Percentiles rank a stretch among this genome's conserved stretches.
These are phyloP conservation scores for Trichosporon sp. DNA, from an alignment of 1,284 basidiomycete genomes.

Conservation along the genomic window DNA sequence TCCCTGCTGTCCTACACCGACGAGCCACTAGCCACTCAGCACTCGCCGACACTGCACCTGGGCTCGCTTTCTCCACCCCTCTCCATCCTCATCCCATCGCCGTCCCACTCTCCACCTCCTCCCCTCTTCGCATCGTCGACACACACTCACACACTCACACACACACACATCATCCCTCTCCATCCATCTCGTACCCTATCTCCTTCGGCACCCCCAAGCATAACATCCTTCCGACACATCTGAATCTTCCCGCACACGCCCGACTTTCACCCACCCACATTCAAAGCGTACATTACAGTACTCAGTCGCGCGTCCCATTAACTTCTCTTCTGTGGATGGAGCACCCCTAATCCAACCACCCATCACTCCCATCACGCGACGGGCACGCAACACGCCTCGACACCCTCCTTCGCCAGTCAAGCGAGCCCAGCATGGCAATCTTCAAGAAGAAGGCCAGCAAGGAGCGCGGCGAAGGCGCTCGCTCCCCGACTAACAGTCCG, in stretches of 20 bases:
- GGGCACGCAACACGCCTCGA: not conserved
- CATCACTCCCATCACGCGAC: not conserved
- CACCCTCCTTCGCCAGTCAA: slow-evolving; percentile 3
- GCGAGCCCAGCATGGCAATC: slow-evolving; percentile 32
- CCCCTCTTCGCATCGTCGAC: not conserved
- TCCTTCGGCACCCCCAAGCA: not conserved
- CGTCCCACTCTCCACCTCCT: not conserved
- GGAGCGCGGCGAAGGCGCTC: slow-evolving; percentile 32
- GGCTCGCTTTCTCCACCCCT: not conserved
- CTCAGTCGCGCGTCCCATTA: not conserved
- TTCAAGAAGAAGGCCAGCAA: slow-evolving; percentile 36
- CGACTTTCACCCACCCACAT: not conserved
- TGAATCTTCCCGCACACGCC: not conserved
- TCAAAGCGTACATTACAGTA: not conserved
- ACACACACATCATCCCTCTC: not conserved
- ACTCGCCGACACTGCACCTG: not conserved
- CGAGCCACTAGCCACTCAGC: not conserved
- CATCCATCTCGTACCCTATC: slow-evolving; percentile 6
- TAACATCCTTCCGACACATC: not conserved
- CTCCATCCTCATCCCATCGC: not conserved
- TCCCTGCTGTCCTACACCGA: not conserved
- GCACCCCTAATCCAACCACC: not conserved
- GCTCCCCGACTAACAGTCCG: slow-evolving; percentile 32
- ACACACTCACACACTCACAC: not conserved
- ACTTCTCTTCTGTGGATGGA: not conserved